phyloP scores from a whole-genome alignment of 768 basidiomycete genomes.

The Boletus barrowsii region DNA sequence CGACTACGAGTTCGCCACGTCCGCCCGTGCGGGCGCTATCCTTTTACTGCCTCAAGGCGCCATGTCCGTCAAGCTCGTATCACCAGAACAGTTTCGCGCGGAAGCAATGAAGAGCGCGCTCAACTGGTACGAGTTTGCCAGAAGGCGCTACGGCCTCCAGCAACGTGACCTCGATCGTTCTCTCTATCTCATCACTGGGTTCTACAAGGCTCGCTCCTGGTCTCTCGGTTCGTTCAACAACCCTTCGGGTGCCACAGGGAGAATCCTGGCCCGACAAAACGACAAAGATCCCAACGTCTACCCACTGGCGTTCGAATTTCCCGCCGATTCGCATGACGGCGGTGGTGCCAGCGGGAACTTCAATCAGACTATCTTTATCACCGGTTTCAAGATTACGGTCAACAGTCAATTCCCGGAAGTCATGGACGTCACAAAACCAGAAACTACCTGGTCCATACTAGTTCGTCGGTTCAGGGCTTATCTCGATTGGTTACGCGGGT shows the following conservation, averaged over 20 bases:
- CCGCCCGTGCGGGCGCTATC: not conserved
- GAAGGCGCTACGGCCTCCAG: not conserved
- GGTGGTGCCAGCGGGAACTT: not conserved
- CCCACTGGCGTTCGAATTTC: not conserved
- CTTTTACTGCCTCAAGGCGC: not conserved
- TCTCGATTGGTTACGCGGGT: not conserved
- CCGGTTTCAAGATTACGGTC: not conserved
- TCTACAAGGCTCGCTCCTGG: constrained; percentile 1
- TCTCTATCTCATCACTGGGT: constrained; percentile 4
- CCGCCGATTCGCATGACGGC: not conserved
- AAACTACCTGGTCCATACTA: not conserved
- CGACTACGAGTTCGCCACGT: not conserved
- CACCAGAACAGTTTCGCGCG: not conserved
- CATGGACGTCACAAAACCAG: not conserved
- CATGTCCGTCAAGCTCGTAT: not conserved
- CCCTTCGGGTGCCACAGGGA: not conserved
- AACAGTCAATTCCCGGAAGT: not conserved
- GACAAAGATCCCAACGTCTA: not conserved
- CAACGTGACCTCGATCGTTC: not conserved
- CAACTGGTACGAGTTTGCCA: not conserved
- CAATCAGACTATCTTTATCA: not conserved
- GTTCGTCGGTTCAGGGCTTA: not conserved
- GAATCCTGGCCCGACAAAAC: not conserved
- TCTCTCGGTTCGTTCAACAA: not conserved
- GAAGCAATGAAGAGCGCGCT: not conserved